A percentile compares a stretch with the other conserved stretches of the same genome.
These are phyloP conservation scores for Sorghum bicolor DNA, from an alignment of 176 grass and related monocot species.

Conservation along the genomic window Sorghum_bicolor_NCBIv3 NC_012878.2:5975001-5975500, in stretches of 20 bases:
- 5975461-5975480: neutral
- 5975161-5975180: constrained; percentile 75
- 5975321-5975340: constrained; percentile 58
- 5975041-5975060: constrained; percentile 33
- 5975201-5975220: constrained; percentile 91
- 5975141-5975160: constrained; percentile 53
- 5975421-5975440: constrained; percentile 22
- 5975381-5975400: constrained; percentile 48
- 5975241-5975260: constrained; percentile 96
- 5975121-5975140: constrained; percentile 92
- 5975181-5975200: constrained; percentile 82
- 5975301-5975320: constrained; percentile 81
- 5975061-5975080: constrained; percentile 74
- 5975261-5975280: constrained; percentile 43
- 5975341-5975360: constrained; percentile 55
- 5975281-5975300: constrained; percentile 61
- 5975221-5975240: constrained; percentile 97
- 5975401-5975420: neutral
- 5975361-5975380: constrained; percentile 49
- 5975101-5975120: constrained; percentile 82
- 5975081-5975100: constrained; percentile 87
- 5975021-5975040: neutral
- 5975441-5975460: constrained; percentile 33
- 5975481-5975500: constrained; percentile 23
- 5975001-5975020: neutral